phyloP scores from a whole-genome alignment of 345 rosid genomes.

The Conringia planisiliqua region DNA sequence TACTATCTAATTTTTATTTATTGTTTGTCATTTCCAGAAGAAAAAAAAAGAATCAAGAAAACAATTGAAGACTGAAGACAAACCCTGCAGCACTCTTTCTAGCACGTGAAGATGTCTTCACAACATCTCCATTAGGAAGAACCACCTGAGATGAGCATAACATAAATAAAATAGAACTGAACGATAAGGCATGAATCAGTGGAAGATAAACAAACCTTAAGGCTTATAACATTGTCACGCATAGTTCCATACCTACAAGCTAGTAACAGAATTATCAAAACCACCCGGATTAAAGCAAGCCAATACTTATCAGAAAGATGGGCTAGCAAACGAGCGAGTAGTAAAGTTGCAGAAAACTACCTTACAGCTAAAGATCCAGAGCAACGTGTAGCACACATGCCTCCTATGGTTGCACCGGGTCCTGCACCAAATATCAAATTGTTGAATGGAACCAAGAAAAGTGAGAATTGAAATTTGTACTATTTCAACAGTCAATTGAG shows the following conservation, averaged over 20 bases:
- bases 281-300: slow-evolving; percentile 21
- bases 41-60: neutral
- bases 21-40: neutral
- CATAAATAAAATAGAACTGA: slow-evolving; percentile 27
- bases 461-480: neutral
- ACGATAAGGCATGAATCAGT: slow-evolving; percentile 10
- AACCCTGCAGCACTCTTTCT: slow-evolving; percentile 98
- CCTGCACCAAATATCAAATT: slow-evolving; percentile 46
- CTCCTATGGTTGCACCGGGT: slow-evolving; percentile 93
- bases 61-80: slow-evolving; percentile 34
- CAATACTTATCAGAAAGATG: neutral
- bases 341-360: slow-evolving; percentile 37
- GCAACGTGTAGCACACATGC: slow-evolving; percentile 98
- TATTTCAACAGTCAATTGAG: neutral
- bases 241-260: slow-evolving; percentile 95
- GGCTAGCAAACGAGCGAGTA: neutral
- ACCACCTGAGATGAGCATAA: slow-evolving; percentile 55
- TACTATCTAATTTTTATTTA: neutral
- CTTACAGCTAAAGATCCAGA: slow-evolving; percentile 95
- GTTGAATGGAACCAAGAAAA: neutral
- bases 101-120: slow-evolving; percentile 97
- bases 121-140: slow-evolving; percentile 86
- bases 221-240: slow-evolving; percentile 92
- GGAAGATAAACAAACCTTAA: slow-evolving; percentile 56
- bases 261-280: slow-evolving; percentile 46